Evolutionary conservation across 495 filamentous ascomycete species (phyloP), one percentile per base, ranked within the genome.

Genomic region (Eremomyces bilateralis): DNA sequence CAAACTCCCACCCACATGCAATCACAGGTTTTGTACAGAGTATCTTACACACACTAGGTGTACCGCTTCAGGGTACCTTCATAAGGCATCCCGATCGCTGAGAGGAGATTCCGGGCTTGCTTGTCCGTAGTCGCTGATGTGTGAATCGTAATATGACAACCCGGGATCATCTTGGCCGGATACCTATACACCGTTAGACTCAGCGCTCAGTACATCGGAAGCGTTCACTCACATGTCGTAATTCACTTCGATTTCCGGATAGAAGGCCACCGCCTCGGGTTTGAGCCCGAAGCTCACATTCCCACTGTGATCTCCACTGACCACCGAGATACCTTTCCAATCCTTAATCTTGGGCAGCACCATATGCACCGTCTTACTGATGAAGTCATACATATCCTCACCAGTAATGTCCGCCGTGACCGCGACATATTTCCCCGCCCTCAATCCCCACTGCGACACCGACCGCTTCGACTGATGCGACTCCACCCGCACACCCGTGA

Each of bases 321-420:
- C 64, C 42, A 79, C 85, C 51, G 65, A 60, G 22, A 93, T 62
- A 38, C 88, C 88, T 37, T 64, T 63, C 71, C 80, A 97, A 38
- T 97, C 88, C 63, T 94, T 97, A 46, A 95, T 84, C 46, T 71
- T 73, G 33, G 88, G 88, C 50, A 94, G 61, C 4, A 97, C 90
- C 3, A 94, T 59, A 54, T 92, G 76, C 25, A 93, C 61, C 43
- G 76, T 53, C 58, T 84, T 83, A 33, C 79, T 70, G 27, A 97
- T 43, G 53, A 95, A 95, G 51, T 90, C 69, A 40, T 77, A 82
- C 50, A 91, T 84, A 33, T 74, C 67, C 53, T 88, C 74, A 12
- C 80, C 77, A 20, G 61, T 54, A 30, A 95, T 49, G 25, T 76
- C 69, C 16, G 69, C 71, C 58, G 65, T 88, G 53, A 69, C 71